Evolutionary conservation across 2,329 filamentous ascomycete species (phyloP), one percentile per base, ranked within the genome.

Genomic region (Capronia epimyces): DNA sequence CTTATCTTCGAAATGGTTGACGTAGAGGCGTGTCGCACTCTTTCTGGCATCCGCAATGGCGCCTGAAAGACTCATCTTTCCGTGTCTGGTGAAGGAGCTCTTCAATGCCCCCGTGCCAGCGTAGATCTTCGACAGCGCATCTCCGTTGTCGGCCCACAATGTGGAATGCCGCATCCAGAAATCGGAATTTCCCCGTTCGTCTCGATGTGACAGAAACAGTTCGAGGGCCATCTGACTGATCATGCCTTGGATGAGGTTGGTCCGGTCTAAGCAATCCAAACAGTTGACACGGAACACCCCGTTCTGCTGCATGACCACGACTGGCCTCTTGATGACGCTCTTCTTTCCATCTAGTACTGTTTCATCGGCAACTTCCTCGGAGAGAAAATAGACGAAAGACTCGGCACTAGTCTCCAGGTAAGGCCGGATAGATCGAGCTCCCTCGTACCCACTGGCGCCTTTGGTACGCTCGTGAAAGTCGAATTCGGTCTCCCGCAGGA

Each of bases 1-100:
- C 59, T 95, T 95, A 67, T 98, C 93, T 7, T 89, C 81, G 66
- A 98, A 97, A 65, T 96, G 97, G 71, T 98, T 98, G 71, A 96
- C 91, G 65, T 96, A 97, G 56, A 96, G 80, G 53, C 93, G 80
- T 46, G 93, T 93, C 1, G 91, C 90, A 59, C 89, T 95, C 69
- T 98, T 98, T 48, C 91, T 82, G 39, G 89, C 86, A 71, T 98
- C 93, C n/a, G 93, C 90, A 60, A 98, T 81, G 9, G 90, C 88
- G 22, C 93, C 93, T 1, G 90, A 88, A 20, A 97, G 69, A 9
- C 90, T 95, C 88, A 95, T 96, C 69, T 96, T 97, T 27, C 93
- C 93, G 64, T 87, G 83, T 50, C 93, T 80, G 1, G 93, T 98
- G 62, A 95, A 97, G 0, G 90, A 96, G 2, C 89, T 90, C 67